Evolutionary conservation across 305 asterid genomes (phyloP).

Genomic region (Euphrasia arctica): DNA sequence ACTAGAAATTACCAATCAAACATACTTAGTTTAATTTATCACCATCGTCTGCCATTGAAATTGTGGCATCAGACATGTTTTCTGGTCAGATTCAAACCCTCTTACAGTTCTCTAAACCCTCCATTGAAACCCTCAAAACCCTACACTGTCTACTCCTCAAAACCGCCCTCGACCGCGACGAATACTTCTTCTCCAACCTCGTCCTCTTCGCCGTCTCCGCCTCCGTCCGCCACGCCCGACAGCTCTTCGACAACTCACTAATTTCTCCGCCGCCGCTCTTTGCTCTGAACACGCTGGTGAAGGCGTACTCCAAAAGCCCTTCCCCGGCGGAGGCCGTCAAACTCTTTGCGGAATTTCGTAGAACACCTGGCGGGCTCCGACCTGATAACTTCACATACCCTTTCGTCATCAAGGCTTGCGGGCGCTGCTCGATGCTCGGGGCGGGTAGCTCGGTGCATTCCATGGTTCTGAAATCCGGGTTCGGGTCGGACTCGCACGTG

Average conservation of each 20-base stretch:
- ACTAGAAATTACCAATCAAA: too few relatives aligned
- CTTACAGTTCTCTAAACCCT: constrained; percentile 36
- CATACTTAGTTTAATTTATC: too few relatives aligned
- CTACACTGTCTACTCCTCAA: constrained; percentile 53
- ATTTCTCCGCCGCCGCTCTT: constrained; percentile 50
- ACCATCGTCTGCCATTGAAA: background rate
- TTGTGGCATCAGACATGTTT: constrained; percentile 27
- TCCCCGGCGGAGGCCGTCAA: constrained; percentile 40
- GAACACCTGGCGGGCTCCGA: constrained; percentile 25
- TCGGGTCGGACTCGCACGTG: constrained; percentile 42
- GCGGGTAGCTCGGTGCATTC: constrained; percentile 54
- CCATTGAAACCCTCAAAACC: constrained; percentile 37
- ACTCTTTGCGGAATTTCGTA: constrained; percentile 30
- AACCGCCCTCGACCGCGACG: constrained; percentile 45
- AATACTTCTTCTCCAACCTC: constrained; percentile 45
- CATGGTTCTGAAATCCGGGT: constrained; percentile 43
- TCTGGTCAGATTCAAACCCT: constrained; percentile 48
- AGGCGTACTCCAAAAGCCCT: constrained; percentile 45
- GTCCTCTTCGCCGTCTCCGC: constrained; percentile 41
- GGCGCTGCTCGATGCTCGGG: constrained; percentile 51
- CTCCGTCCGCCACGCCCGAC: constrained; percentile 43
- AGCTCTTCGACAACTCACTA: constrained; percentile 36
- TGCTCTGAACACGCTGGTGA: constrained; percentile 57
- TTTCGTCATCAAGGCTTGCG: constrained; percentile 55
- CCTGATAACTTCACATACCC: constrained; percentile 55